These are phyloP conservation scores for Talaromyces sp. DNA, from an alignment of 2,329 filamentous ascomycete genomes.

Conservation along the genomic window DNA sequence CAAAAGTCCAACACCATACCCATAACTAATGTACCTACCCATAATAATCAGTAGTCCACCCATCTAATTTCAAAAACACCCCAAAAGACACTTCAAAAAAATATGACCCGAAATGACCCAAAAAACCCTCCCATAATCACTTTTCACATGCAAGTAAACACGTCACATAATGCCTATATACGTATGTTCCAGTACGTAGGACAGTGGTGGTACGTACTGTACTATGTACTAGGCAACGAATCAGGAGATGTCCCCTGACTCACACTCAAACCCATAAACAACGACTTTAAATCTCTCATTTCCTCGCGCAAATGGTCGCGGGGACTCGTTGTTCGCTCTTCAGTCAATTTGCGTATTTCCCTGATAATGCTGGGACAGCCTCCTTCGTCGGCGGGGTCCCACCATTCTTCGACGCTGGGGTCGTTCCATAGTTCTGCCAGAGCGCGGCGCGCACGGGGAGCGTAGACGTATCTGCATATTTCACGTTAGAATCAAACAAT, in stretches of 20 bases:
- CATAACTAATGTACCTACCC: background rate
- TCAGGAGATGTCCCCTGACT: constrained; percentile 36
- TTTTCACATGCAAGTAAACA: background rate
- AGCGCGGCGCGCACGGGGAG: constrained; percentile 67
- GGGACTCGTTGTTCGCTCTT: constrained; percentile 65
- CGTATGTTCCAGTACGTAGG: background rate
- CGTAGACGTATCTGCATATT: constrained; percentile 72
- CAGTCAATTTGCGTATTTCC: constrained; percentile 75
- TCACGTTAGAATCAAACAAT: background rate
- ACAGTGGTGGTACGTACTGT: background rate
- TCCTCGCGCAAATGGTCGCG: constrained; percentile 58
- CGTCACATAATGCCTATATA: background rate
- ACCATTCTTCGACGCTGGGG: constrained; percentile 74
- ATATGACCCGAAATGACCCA: background rate
- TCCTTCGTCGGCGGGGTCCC: constrained; percentile 82
- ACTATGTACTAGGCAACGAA: background rate
- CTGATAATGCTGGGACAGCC: constrained; percentile 71
- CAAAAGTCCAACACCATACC: background rate
- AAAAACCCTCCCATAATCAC: background rate
- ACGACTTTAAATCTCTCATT: constrained; percentile 69
- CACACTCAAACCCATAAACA: constrained; percentile 66
- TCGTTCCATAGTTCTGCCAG: constrained; percentile 76
- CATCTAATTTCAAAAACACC: background rate
- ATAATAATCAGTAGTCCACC: background rate
- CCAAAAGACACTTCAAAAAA: background rate